Evolutionary conservation across 345 rosid genomes (phyloP), one percentile per base, ranked within the genome.

Genomic region (Eutrema heterophyllum): DNA sequence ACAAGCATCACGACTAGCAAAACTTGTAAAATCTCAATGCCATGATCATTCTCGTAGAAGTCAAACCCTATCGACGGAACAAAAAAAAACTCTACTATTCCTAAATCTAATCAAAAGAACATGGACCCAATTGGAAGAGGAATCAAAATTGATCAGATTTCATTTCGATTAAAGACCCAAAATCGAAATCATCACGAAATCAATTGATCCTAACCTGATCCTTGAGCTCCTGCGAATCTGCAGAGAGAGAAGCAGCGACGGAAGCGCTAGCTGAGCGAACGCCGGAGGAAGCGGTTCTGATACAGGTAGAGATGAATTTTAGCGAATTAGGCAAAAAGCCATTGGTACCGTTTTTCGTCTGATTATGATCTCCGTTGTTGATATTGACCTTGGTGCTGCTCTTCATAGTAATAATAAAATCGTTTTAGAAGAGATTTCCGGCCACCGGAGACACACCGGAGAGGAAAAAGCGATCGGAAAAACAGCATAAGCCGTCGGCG

Each of bases 231-330:
- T 71, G 82, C 0, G 80, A 63, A 68, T 88, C 93, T 6, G 91
- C 70, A 36, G 97, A 82, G 41, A 94, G 83, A 6, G 98, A 91
- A 14, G 96, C 88, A 60, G 98, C 90, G 38, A 87, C 93, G 29
- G 98, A 87, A 16, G 92, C 91, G 39, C 87, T 81, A 50, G 96
- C 97, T 50, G 97, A 86, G 41, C 96, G 89, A 18, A 94, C 98
- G 52, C 98, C 97, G 38, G 97, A 88, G 45, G 98, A 94, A 52
- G 98, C 98, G 44, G 97, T 89, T 71, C 86, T 85, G 66, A 95
- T 78, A 38, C 90, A 95, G 10, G 96, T 87, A 14, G 97, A 95
- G 66, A 95, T 87, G 77, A 95, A 89, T 77, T 85, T 95, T 66
- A 92, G 68, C 10, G 97, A 92, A 83, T 75, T 84, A 1, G 97